These are phyloP conservation scores for Hyphodiscus hymeniophilus DNA, from an alignment of 495 filamentous ascomycete genomes.

Conservation along the genomic window DNA sequence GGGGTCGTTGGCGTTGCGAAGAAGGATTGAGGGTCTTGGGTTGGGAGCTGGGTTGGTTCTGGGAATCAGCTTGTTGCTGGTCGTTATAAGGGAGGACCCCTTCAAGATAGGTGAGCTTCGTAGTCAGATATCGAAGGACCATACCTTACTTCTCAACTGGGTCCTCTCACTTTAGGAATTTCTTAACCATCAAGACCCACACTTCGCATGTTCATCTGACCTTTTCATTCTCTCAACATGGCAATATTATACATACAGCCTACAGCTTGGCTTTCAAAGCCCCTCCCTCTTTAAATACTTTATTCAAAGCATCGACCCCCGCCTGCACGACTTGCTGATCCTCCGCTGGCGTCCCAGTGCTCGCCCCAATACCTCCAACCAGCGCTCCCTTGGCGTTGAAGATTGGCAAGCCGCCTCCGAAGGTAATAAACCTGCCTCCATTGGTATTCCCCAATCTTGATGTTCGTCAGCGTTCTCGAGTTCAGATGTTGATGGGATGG, in stretches of 20 bases:
- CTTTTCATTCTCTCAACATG: background rate
- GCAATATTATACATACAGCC: background rate
- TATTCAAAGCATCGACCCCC: conserved; percentile 19
- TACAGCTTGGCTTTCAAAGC: conserved; percentile 11
- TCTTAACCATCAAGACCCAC: no score
- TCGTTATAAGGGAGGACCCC: no score
- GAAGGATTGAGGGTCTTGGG: no score
- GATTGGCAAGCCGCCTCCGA: conserved; percentile 22
- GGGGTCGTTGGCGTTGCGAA: no score
- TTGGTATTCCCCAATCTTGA: conserved; percentile 17
- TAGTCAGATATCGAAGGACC: no score
- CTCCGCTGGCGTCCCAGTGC: conserved; percentile 20
- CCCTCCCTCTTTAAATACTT: conserved; percentile 13
- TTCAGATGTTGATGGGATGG: no score
- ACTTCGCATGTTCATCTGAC: no score
- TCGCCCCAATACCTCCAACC: conserved; percentile 20
- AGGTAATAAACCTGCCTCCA: conserved; percentile 22
- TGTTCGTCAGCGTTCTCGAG: background rate
- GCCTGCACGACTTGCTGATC: conserved; percentile 23
- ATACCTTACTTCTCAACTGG: no score
- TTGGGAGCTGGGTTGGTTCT: no score
- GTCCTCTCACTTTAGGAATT: no score
- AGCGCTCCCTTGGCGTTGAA: conserved; percentile 20
- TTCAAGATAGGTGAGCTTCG: no score
- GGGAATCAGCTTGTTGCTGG: no score